Base-by-base conservation (phyloP, 192 early-diverging fungal genomes). In the Rhizoclosmatium globosum region DNA sequence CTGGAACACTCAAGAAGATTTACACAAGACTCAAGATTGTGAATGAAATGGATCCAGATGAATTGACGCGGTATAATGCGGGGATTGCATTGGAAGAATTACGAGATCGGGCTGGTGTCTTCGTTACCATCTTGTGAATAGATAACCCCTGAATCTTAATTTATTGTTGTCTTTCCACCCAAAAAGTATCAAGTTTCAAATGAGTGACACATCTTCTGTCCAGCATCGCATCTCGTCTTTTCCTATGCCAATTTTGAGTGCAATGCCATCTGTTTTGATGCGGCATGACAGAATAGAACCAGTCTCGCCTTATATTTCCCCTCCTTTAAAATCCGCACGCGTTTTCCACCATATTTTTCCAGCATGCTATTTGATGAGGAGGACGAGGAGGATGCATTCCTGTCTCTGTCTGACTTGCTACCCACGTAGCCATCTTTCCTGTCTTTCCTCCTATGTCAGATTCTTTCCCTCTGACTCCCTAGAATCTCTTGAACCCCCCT, bases 11-110 rank as follows among this genome's bases (percentile, higher is more conserved):
- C 53, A 82, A 88, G 66, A 65, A 82, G 1, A 89, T 91, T 0
- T 89, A 91, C 71, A 79, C 82, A 39, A 82, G 88, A 6, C 82
- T 97, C 47, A 78, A 88, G 31, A 89, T 91, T 61, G 81, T 93
- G 38, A 90, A 89, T 68, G 85, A 87, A 4, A 88, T 84, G 0
- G 94, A 97, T 73, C 47, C 82, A 1, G 95, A 97, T 80, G 88
- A 93, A 45, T 69, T 96, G 46, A 91, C 89, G 31, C 82, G 91
- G 48, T 80, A 89, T 59, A 92, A 97, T 61, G 93, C 94, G 6
- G 83, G 92, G 46, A 76, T 90, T 15, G 93, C 90, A 0, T 81
- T 95, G 43, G 90, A 85, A 44, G 95, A 95, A 44, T 77, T 96
- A 46, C 88, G 90, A 77, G 87, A 53, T 53, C 50, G 50, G 6